phyloP scores from a whole-genome alignment of 176 grass and related monocot species.

The Pharus latifolius region DNA sequence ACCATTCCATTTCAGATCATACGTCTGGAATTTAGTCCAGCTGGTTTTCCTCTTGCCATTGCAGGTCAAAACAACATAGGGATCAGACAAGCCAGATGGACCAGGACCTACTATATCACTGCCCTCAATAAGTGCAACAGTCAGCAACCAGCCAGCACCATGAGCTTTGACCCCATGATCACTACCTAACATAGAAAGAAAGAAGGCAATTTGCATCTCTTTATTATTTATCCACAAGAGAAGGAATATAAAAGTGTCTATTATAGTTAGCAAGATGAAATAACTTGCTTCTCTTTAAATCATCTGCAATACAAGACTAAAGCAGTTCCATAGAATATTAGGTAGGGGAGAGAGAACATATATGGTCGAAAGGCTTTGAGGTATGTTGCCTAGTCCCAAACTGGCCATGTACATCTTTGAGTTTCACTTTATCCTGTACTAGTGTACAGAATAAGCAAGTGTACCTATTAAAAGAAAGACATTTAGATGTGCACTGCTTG shows the following conservation, averaged over 20 bases:
- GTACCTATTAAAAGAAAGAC: neutral
- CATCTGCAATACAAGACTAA: conserved; percentile 4
- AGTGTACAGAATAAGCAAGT: neutral
- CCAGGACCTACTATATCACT: conserved; percentile 33
- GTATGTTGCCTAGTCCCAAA: too few relatives aligned
- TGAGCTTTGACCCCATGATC: conserved; percentile 94
- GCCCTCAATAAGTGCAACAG: conserved; percentile 86
- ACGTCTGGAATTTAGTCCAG: conserved; percentile 54
- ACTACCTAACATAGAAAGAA: conserved; percentile 46
- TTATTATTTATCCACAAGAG: neutral
- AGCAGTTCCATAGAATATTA: neutral
- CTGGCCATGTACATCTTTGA: too few relatives aligned
- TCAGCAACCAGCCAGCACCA: conserved; percentile 92
- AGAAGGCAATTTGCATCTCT: neutral
- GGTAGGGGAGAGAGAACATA: neutral
- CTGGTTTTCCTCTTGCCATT: conserved; percentile 67
- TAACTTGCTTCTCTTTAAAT: neutral
- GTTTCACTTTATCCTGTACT: neutral
- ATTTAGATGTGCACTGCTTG: neutral
- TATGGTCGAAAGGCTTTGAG: too few relatives aligned
- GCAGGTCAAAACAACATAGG: conserved; percentile 56
- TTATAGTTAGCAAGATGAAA: neutral
- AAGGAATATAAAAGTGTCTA: neutral
- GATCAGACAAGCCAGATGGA: conserved; percentile 46
- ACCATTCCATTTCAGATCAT: conserved; percentile 57